Percentiles rank a stretch among this genome's conserved stretches.
These are phyloP conservation scores for Vanilla planifolia DNA, from an alignment of 106 monocot genomes.

Conservation along the genomic window DNA sequence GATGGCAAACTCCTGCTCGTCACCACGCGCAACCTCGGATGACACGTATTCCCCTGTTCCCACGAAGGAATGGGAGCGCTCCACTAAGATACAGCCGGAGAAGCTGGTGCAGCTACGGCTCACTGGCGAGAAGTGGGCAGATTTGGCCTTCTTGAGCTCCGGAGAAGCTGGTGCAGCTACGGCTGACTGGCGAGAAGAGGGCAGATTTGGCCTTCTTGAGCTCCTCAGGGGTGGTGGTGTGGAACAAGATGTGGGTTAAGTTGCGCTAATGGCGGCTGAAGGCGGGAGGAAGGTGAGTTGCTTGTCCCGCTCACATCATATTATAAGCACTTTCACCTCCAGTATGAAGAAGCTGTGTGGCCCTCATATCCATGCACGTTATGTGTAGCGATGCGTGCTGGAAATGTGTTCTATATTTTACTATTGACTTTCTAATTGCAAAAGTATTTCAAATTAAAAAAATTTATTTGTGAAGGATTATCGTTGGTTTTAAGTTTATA, in stretches of 20 bases:
- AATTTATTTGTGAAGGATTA: too few species aligned
- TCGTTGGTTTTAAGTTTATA: too few species aligned
- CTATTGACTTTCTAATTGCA: too few species aligned
- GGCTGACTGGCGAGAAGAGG: conserved; percentile 53
- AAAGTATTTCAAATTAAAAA: too few species aligned
- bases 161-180: conserved; percentile 10
- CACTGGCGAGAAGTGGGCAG: conserved; percentile 62
- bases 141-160: conserved; percentile 48
- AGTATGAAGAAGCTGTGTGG: too few species aligned
- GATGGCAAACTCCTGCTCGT: conserved; percentile 78
- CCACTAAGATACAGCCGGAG: conserved; percentile 16
- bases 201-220: conserved; percentile 67
- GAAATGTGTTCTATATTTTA: too few species aligned
- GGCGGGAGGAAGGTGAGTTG: not conserved
- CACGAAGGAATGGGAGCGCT: conserved; percentile 73
- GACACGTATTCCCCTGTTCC: conserved; percentile 97
- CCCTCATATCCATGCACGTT: too few species aligned
- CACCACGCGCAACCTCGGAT: conserved; percentile 77
- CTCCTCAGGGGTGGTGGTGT: not conserved
- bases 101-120: conserved; percentile 29
- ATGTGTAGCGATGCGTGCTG: too few species aligned
- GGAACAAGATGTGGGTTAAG: conserved; percentile 37
- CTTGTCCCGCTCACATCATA: too few species aligned
- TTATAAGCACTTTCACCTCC: too few species aligned
- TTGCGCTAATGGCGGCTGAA: conserved; percentile 22